Evolutionary conservation across 306 rosid genomes (phyloP).

Genomic region (Vicia faba): DNA sequence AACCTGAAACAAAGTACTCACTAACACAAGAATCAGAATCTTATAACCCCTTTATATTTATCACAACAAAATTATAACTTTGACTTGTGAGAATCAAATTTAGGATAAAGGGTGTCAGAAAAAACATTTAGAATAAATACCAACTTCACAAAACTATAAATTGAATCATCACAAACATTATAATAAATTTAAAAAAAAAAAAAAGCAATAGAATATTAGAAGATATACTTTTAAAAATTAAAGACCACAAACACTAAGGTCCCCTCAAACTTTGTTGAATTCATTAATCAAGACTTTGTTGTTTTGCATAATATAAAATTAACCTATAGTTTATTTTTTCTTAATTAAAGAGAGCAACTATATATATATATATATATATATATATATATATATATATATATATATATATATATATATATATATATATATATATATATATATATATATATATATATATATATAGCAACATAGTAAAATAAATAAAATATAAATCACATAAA

Average conservation of each 20-base stretch:
- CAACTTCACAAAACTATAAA: slow-evolving; percentile 32
- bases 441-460: too few species aligned
- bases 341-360: background rate
- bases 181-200: background rate
- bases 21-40: slow-evolving; percentile 43
- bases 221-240: slow-evolving; percentile 25
- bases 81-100: slow-evolving; percentile 38
- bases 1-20: slow-evolving; percentile 46
- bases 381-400: too few species aligned
- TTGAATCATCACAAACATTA: slow-evolving; percentile 37
- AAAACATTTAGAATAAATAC: slow-evolving; percentile 49
- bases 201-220: slow-evolving; percentile 26
- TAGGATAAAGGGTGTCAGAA: slow-evolving; percentile 32
- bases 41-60: slow-evolving; percentile 15
- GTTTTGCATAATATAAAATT: slow-evolving; percentile 31
- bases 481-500: background rate
- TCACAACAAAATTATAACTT: slow-evolving; percentile 36
- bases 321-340: slow-evolving; percentile 6
- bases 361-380: too few species aligned
- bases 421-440: background rate
- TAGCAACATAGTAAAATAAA: slow-evolving; percentile 9
- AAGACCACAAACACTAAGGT: slow-evolving; percentile 39
- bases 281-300: slow-evolving; percentile 29
- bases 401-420: background rate
- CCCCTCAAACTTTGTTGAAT: slow-evolving; percentile 39